Percentiles rank a stretch among this genome's conserved stretches.
Evolutionary conservation across 139 green algal genomes (phyloP).

Genomic region (Tetradesmus lagerheimii): DNA sequence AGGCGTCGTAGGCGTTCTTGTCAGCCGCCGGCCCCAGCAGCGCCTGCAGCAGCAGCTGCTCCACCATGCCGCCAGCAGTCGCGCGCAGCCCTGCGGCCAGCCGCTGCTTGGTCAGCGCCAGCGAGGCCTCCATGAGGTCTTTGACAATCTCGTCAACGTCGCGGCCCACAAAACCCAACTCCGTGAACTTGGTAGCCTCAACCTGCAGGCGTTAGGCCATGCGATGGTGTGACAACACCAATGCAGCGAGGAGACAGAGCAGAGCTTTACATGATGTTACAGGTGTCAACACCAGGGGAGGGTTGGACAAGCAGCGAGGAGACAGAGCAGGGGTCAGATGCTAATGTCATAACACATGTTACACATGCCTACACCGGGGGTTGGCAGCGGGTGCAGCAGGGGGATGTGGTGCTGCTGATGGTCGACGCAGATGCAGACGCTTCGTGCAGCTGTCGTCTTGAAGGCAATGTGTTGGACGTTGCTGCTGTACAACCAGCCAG

Average conservation of each 20-base stretch:
- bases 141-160: conserved; percentile 96
- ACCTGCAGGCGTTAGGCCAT: conserved; percentile 56
- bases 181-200: conserved; percentile 99
- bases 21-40: conserved; percentile 3
- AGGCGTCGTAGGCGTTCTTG: not conserved
- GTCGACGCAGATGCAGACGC: too few relatives aligned
- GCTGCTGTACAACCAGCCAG: not conserved
- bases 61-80: not conserved
- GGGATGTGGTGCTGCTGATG: not conserved
- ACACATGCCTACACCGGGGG: too few relatives aligned
- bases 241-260: too few relatives aligned
- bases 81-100: conserved; percentile 38
- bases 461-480: too few relatives aligned
- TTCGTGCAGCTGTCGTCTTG: too few relatives aligned
- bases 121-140: conserved; percentile 91
- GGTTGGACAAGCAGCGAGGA: too few relatives aligned
- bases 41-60: conserved; percentile 18
- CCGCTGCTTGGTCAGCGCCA: conserved; percentile 78
- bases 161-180: conserved; percentile 96
- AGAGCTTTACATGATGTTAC: too few relatives aligned
- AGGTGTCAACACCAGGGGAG: too few relatives aligned
- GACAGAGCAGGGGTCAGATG: too few relatives aligned
- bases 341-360: too few relatives aligned
- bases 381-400: not conserved
- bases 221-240: not conserved